Base-by-base conservation (phyloP, 345 rosid species). In the Murraya koenigii region DNA sequence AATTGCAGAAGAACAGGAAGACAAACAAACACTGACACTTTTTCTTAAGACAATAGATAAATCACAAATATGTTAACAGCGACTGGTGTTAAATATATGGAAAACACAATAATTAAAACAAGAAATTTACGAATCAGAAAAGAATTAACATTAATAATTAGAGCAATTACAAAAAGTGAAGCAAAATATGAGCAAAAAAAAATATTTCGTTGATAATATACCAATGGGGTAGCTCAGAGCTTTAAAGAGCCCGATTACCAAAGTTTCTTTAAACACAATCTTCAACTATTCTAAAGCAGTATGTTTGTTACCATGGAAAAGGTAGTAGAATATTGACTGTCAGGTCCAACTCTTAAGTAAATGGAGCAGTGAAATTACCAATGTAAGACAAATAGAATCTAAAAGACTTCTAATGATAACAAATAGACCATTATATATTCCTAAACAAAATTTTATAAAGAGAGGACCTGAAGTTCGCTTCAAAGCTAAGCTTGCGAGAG, bases 381-480 rank as follows among this genome's bases (percentile, higher is more conserved):
- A 62, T 28, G 66, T 7, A 52, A 77, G 67, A 33, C 60, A 67
- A 72, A 61, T 1, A 52, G 41, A 66, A 59, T 8, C 38, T 9
- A 58, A 4, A 56, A n/a, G 58, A 65, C 30, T 49, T 54, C 52
- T 44, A 35, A 55, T 52, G 23, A 69, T 75, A 38, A 35, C 55
- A 65, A 11, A 36, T 76, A 65, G 66, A 41, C 26, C 19, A 55
- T 54, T 32, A 38, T 38, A 33, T 67, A 44, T 30, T 55, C 28
- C 11, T 15, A 62, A 60, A 60, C 47, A 47, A 7, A 77, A 41
- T 26, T 58, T 19, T 74, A 58, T 36, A 35, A 60, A 79, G 79
- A 66, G 71, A 81, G 69, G 61, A 95, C 99, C 99, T 82, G 93
- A 87, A 84, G 81, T 74, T 83, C 81, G 88, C 88, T 90, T 92